Percentiles rank a stretch among this genome's conserved stretches.
phyloP scores from a whole-genome alignment of 176 grass and related monocot genomes.

The Oryza officinalis region DNA sequence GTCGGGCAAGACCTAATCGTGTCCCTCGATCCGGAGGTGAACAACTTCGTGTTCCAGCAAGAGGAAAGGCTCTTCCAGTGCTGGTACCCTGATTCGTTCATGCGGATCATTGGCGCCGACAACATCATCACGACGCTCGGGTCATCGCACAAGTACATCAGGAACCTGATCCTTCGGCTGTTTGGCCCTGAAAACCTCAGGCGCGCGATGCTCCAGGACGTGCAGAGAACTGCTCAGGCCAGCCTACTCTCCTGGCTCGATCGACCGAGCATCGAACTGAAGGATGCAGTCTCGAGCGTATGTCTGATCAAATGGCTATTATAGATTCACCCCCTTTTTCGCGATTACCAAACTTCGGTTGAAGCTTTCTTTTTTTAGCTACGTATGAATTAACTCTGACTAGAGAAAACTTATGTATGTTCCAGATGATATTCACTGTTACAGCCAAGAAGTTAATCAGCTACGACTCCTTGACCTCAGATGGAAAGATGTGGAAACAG shows the following conservation, averaged over 20 bases:
- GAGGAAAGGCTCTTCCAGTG: slow-evolving; percentile 60
- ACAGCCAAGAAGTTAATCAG: slow-evolving; percentile 62
- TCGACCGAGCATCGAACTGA: slow-evolving; percentile 34
- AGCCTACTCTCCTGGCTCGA: slow-evolving; percentile 48
- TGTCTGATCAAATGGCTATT: neutral
- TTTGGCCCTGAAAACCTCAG: slow-evolving; percentile 51
- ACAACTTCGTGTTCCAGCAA: slow-evolving; percentile 39
- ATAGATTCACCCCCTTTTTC: too few relatives aligned
- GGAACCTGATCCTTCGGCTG: slow-evolving; percentile 38
- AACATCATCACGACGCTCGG: slow-evolving; percentile 40
- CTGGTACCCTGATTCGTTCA: slow-evolving; percentile 55
- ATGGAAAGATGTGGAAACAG: slow-evolving; percentile 44
- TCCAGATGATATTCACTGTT: slow-evolving; percentile 60
- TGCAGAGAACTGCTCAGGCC: neutral
- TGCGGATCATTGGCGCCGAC: slow-evolving; percentile 46
- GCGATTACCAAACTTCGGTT: too few relatives aligned
- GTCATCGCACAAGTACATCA: slow-evolving; percentile 51
- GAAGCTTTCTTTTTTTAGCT: too few relatives aligned
- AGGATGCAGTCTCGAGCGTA: slow-evolving; percentile 49
- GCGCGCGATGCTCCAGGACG: slow-evolving; percentile 32
- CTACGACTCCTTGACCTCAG: slow-evolving; percentile 27
- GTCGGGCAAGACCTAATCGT: slow-evolving; percentile 44
- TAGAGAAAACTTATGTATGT: too few relatives aligned
- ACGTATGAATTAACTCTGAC: too few relatives aligned
- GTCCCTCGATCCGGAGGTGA: slow-evolving; percentile 42